phyloP scores from a whole-genome alignment of 768 basidiomycete genomes.

The Podaxis pistillaris region DNA sequence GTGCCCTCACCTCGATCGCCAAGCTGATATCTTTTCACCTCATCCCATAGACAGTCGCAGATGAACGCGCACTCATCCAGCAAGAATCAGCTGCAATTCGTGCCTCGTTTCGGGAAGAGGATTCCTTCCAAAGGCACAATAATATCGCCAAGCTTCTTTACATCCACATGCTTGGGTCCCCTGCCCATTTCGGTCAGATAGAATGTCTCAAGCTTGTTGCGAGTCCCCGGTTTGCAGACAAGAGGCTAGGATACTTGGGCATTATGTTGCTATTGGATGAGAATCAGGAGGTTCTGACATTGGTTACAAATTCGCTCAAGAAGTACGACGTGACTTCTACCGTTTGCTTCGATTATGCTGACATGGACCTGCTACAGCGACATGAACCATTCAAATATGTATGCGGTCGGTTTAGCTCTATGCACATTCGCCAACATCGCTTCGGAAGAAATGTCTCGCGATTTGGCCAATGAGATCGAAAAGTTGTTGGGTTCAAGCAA shows the following conservation, averaged over 20 bases:
- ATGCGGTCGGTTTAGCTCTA: constrained; percentile 93
- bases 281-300: constrained; percentile 94
- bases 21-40: constrained; percentile 18
- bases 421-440: constrained; percentile 99
- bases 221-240: constrained; percentile 93
- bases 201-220: constrained; percentile 95
- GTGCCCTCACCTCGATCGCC: constrained; percentile 6
- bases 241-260: constrained; percentile 92
- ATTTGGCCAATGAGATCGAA: constrained; percentile 96
- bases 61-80: constrained; percentile 95
- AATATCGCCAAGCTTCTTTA: constrained; percentile 98
- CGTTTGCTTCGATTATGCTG: constrained; percentile 13
- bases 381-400: constrained; percentile 99
- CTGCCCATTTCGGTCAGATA: constrained; percentile 99
- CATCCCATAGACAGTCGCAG: constrained; percentile 82
- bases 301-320: constrained; percentile 97
- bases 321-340: constrained; percentile 57
- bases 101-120: constrained; percentile 96
- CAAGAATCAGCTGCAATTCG: constrained; percentile 97
- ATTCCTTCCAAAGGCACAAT: constrained; percentile 92
- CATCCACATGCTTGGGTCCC: constrained; percentile 98
- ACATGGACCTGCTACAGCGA: constrained; percentile 55
- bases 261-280: constrained; percentile 98
- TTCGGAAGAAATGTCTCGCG: constrained; percentile 99
- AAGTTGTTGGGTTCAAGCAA: constrained; percentile 96